phyloP scores from a whole-genome alignment of 2,329 filamentous ascomycete species.

The Colletotrichum sublineola region DNA sequence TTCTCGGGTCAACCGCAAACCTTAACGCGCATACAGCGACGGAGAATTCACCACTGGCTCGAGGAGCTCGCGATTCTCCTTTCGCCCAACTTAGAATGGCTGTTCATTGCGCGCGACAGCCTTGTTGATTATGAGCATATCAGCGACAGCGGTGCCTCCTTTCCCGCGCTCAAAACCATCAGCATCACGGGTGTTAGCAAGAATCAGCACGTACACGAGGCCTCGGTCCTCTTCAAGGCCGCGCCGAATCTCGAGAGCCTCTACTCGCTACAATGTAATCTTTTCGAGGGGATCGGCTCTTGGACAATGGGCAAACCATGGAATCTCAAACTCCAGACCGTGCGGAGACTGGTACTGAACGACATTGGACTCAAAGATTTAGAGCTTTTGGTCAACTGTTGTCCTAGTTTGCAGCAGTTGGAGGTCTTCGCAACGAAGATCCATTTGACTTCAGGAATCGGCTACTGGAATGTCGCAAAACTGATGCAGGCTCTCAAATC shows the following conservation, averaged over 20 bases:
- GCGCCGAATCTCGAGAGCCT: slow-evolving; percentile 29
- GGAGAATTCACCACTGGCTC: slow-evolving; percentile 30
- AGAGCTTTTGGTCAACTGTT: slow-evolving; percentile 22
- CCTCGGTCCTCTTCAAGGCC: slow-evolving; percentile 12
- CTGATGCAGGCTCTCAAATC: slow-evolving; percentile 23
- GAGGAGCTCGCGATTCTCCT: slow-evolving; percentile 31
- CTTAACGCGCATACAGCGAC: slow-evolving; percentile 6
- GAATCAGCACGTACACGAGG: slow-evolving; percentile 34
- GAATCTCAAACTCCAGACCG: neutral
- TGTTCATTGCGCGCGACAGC: slow-evolving; percentile 27
- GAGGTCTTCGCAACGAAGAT: slow-evolving; percentile 22
- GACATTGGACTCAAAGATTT: slow-evolving; percentile 30
- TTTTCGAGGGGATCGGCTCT: slow-evolving; percentile 22
- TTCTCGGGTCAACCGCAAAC: neutral
- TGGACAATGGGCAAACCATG: slow-evolving; percentile 23
- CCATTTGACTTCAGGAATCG: slow-evolving; percentile 18
- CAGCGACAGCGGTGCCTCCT: slow-evolving; percentile 9
- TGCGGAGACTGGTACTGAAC: slow-evolving; percentile 10
- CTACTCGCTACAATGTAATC: slow-evolving; percentile 12
- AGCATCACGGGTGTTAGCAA: slow-evolving; percentile 7
- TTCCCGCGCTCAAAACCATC: slow-evolving; percentile 7
- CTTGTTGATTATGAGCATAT: slow-evolving; percentile 26
- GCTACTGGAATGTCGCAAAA: slow-evolving; percentile 31
- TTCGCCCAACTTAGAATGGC: slow-evolving; percentile 17
- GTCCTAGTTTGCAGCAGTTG: slow-evolving; percentile 24